Evolutionary conservation across 179 eudicot genomes (phyloP), one percentile per base, ranked within the genome.

Genomic region (Corrigiola litoralis): DNA sequence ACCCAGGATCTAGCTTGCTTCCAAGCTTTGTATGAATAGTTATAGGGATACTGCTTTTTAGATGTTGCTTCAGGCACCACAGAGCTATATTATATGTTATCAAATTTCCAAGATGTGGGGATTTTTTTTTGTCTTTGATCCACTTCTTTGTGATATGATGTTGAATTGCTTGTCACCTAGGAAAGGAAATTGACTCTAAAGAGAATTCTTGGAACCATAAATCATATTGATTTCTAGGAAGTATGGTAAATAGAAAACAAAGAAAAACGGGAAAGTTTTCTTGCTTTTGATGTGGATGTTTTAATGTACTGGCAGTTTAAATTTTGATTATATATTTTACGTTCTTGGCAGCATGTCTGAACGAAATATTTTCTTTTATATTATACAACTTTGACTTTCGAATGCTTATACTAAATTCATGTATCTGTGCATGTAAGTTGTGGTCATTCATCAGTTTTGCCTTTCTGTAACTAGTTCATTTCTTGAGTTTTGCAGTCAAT

Each of bases 401-500:
- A 58, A 34, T 47, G 52, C 32, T 14, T 45, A 4, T 53, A n/a
- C 10, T 24, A 51, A 49, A 6, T 12, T 57, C 16, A 17, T 48
- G 61, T 14, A 25, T 14, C 44, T 50, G 20, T 28, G 17, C 11
- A 32, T 36, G 24, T 55, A 20, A 13, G 3, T 37, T 38, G 20
- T 18, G 28, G 40, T 45, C 2, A 12, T 77, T 70, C 65, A 70
- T 44, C 55, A 78, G 52, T 21, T 46, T 40, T 65, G 4, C 11
- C 44, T 66, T 54, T 50, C 10, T 14, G 20, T 42, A 37, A 71
- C 31, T 46, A 65, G 46, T 44, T 52, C 59, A 14, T 18, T 63
- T 57, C 45, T 65, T 32, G 44, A 6, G n/a, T 18, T 69, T 51
- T 54, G 72, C 96, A 92, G 97, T 92, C 97, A 44, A 33, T 84